These are phyloP conservation scores for Torulaspora indica DNA, from an alignment of 805 yeast species.

Conservation along the genomic window DNA sequence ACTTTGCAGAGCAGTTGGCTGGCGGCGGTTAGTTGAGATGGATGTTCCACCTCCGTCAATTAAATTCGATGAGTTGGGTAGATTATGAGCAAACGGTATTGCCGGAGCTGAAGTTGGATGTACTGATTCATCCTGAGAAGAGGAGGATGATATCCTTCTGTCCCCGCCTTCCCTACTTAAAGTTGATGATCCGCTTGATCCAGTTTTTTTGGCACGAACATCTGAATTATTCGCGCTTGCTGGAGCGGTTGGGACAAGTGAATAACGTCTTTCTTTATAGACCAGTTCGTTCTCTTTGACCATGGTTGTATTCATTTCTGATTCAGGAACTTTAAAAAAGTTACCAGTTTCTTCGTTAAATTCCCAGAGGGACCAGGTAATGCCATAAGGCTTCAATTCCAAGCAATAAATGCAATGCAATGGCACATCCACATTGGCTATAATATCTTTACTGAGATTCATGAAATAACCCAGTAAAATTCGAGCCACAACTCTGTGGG, in stretches of 20 bases:
- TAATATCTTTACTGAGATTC: conserved; percentile 71
- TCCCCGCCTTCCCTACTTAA: conserved; percentile 3
- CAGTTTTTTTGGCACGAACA: conserved; percentile 14
- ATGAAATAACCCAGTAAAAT: conserved; percentile 83
- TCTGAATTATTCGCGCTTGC: conserved; percentile 26
- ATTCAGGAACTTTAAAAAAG: conserved; percentile 60
- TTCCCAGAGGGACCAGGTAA: conserved; percentile 86
- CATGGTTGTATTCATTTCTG: conserved; percentile 43
- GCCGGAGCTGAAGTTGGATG: conserved; percentile 7
- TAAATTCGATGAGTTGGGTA: conserved; percentile 6
- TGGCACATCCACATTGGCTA: conserved; percentile 90
- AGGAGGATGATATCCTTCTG: neutral
- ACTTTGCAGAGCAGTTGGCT: conserved; percentile 5
- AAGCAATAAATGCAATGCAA: conserved; percentile 83
- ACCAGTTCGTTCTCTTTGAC: conserved; percentile 69
- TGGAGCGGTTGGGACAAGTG: conserved; percentile 76
- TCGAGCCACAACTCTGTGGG: conserved; percentile 89
- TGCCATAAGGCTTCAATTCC: conserved; percentile 93
- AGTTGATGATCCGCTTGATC: conserved; percentile 11
- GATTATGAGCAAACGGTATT: conserved; percentile 5
- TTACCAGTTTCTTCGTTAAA: conserved; percentile 73
- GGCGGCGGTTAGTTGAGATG: conserved; percentile 16
- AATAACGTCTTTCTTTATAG: conserved; percentile 62
- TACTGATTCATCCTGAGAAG: conserved; percentile 1
- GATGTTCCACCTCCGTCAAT: conserved; percentile 19